Base-by-base conservation (phyloP, 768 basidiomycete species). In the Xerocomus potaroensis region DNA sequence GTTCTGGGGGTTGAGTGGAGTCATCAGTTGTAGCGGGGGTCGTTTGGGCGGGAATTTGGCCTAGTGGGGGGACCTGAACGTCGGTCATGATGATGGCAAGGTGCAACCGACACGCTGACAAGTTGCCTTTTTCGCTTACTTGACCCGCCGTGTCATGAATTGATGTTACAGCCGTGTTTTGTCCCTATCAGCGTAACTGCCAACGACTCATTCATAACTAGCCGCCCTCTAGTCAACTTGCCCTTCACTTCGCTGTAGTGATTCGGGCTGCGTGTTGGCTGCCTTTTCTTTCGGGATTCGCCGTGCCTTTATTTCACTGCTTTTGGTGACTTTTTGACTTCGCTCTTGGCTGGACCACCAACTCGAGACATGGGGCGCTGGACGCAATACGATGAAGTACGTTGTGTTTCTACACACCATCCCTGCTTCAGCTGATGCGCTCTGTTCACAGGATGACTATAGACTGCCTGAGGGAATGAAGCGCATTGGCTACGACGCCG, bases 401-500 rank as follows among this genome's bases (percentile, higher is more conserved):
- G 56, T 26, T 26, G 6, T 30, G 8, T 39, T 8, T 33, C 41
- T 16, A 3, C n/a, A 24, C 27, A 12, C 31, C 9, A 15, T 8
- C 8, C 12, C 27, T 2, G 10, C 18, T 12, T 19, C 18, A 12
- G 32, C 23, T 45, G 41, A 54, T 42, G 15, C n/a, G n/a, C 36
- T 6, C 54, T 22, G 11, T 33, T 26, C 48, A 11, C 47, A 78
- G 77, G 77, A 79, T 48, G 68, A 69, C n/a, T 74, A 76, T 55
- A 70, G 77, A 51, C 71, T 79, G 42, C 77, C 77, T 1, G 72
- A 72, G 43, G 77, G 77, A 33, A 65, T 77, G 61, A 70, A 79
- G 50, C 79, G 87, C 27, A 77, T 85, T 47, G 87, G 86, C 10
- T 90, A 89, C 59, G 87, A 91, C 65, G 69, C 81, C 4, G 87